These are phyloP conservation scores for Shiraia sp. DNA, from an alignment of 2,329 filamentous ascomycete genomes.

Conservation along the genomic window DNA sequence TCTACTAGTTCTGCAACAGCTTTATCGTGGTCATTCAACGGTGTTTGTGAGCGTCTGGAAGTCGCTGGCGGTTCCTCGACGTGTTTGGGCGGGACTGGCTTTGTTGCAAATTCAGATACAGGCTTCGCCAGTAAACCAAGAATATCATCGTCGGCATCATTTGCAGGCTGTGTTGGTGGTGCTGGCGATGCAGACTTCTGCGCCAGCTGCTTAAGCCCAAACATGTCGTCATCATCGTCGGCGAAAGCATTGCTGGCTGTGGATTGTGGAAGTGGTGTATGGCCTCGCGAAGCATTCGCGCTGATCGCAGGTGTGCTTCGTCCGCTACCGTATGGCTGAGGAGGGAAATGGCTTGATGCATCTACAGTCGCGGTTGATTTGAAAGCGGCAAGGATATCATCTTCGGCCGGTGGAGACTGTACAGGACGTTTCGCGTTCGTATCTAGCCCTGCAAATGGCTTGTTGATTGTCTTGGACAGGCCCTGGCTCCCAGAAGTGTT, in stretches of 20 bases:
- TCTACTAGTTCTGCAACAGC: constrained; percentile 88
- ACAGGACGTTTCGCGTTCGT: constrained; percentile 34
- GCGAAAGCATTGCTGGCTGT: constrained; percentile 42
- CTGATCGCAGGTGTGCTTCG: constrained; percentile 45
- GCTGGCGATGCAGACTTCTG: constrained; percentile 37
- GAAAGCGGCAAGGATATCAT: constrained; percentile 66
- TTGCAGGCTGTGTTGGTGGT: constrained; percentile 18
- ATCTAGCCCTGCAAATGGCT: constrained; percentile 43
- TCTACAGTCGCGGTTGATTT: constrained; percentile 63
- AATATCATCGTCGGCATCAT: constrained; percentile 61
- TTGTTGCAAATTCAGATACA: constrained; percentile 55
- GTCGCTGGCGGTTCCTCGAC: constrained; percentile 7
- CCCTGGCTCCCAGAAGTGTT: constrained; percentile 29
- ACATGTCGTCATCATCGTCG: constrained; percentile 80
- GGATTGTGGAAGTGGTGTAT: constrained; percentile 31
- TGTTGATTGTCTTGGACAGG: constrained; percentile 44
- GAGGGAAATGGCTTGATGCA: constrained; percentile 62
- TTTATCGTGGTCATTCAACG: constrained; percentile 65
- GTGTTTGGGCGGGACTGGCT: constrained; percentile 18
- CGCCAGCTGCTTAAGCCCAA: constrained; percentile 73
- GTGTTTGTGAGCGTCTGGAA: constrained; percentile 18
- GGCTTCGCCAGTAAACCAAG: constrained; percentile 64
- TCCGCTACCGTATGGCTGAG: constrained; percentile 45
- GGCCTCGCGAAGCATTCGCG: constrained; percentile 28
- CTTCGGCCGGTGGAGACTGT: constrained; percentile 49